Conservation (phyloP, 805 yeast genomes). For the Ogataea trehalophila region DNA sequence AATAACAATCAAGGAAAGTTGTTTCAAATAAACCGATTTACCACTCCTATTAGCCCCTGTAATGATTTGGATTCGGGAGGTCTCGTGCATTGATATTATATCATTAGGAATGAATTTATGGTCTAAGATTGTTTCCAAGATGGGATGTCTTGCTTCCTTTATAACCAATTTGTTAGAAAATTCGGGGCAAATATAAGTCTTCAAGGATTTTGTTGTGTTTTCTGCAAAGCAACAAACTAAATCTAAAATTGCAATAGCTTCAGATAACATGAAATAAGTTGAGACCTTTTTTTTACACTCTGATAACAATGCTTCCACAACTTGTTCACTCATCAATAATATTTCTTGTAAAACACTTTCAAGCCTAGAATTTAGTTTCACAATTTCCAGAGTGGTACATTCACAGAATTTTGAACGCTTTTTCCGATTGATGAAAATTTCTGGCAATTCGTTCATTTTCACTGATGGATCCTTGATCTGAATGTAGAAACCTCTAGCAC, state of each 20-base stretch:
- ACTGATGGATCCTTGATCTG: constrained; percentile 19
- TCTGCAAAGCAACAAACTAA: constrained; percentile 28
- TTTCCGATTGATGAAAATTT: constrained; percentile 30
- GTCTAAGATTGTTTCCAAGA: constrained; percentile 26
- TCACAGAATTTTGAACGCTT: constrained; percentile 29
- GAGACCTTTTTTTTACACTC: constrained; percentile 29
- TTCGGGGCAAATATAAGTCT: constrained; percentile 33
- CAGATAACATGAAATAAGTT: constrained; percentile 36
- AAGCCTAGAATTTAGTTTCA: constrained; percentile 37
- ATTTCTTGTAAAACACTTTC: constrained; percentile 39
- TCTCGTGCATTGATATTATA: constrained; percentile 28
- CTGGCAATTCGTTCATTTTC: constrained; percentile 23
- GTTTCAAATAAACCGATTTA: constrained; percentile 52
- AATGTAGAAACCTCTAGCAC: constrained; percentile 35
- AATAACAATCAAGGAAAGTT: constrained; percentile 42
- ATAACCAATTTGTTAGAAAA: constrained; percentile 30
- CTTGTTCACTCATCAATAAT: constrained; percentile 36
- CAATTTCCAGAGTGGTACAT: constrained; percentile 36
- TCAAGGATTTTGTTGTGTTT: constrained; percentile 13
- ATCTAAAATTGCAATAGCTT: constrained; percentile 40
- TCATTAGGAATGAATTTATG: constrained; percentile 35
- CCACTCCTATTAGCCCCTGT: constrained; percentile 66
- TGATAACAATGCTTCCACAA: constrained; percentile 29
- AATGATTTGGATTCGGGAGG: constrained; percentile 42
- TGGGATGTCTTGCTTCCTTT: constrained; percentile 38